phyloP scores from a whole-genome alignment of 2,329 filamentous ascomycete species.

The Calonectria hawksworthii region DNA sequence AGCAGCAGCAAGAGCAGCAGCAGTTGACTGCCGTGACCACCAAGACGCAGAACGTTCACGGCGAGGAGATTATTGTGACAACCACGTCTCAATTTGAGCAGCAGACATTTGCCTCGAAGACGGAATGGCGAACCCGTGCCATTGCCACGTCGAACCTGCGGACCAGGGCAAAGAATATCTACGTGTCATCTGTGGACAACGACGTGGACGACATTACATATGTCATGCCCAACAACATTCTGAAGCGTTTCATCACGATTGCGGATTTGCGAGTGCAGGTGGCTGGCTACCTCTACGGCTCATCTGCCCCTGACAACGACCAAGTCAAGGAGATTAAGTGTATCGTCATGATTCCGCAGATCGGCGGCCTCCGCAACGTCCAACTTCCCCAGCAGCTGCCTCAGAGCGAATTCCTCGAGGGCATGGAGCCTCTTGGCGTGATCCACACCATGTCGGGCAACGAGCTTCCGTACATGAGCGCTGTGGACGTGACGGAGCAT shows the following conservation, averaged over 20 bases:
- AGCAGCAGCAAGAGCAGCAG: slow-evolving; percentile 96
- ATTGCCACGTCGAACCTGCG: slow-evolving; percentile 97
- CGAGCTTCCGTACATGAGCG: slow-evolving; percentile 96
- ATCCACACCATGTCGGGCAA: slow-evolving; percentile 97
- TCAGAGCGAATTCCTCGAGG: slow-evolving; percentile 89
- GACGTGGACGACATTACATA: slow-evolving; percentile 94
- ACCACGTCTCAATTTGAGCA: slow-evolving; percentile 99
- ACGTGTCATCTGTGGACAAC: slow-evolving; percentile 95
- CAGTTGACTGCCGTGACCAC: slow-evolving; percentile 98
- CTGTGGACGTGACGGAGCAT: slow-evolving; percentile 94
- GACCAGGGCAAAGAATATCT: slow-evolving; percentile 97
- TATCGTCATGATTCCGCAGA: slow-evolving; percentile 98
- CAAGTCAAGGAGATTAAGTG: slow-evolving; percentile 97
- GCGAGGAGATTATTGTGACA: slow-evolving; percentile 97
- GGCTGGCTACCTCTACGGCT: slow-evolving; percentile 94
- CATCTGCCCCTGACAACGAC: slow-evolving; percentile 92
- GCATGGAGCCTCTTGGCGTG: slow-evolving; percentile 90
- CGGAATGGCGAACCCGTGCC: slow-evolving; percentile 96
- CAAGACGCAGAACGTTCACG: slow-evolving; percentile 96
- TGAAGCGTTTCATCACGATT: slow-evolving; percentile 98
- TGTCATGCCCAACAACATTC: slow-evolving; percentile 98
- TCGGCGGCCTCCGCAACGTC: slow-evolving; percentile 92
- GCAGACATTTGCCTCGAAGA: slow-evolving; percentile 98
- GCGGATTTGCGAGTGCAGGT: slow-evolving; percentile 97
- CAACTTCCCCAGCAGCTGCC: slow-evolving; percentile 92